phyloP scores from a whole-genome alignment of 2,329 filamentous ascomycete species.

The Orbilia quercus region DNA sequence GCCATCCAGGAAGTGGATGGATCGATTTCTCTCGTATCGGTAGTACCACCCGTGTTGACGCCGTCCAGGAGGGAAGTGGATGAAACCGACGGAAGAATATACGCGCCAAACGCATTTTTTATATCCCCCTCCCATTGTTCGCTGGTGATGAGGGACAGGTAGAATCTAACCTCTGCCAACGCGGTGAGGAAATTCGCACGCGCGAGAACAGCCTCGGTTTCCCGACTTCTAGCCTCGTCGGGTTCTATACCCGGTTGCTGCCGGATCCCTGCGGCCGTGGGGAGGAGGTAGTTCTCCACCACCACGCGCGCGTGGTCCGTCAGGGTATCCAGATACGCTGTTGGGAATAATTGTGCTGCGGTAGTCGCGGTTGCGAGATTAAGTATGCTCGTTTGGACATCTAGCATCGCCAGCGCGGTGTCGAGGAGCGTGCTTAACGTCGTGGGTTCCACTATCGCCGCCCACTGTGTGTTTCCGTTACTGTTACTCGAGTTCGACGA shows the following conservation, averaged over 20 bases:
- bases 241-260: conserved; percentile 8
- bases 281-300: conserved; percentile 34
- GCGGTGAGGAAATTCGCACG: conserved; percentile 26
- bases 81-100: no score
- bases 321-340: conserved; percentile 11
- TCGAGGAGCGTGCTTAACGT: conserved; percentile 52
- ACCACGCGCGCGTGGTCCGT: conserved; percentile 9
- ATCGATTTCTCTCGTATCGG: conserved; percentile 10
- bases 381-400: conserved; percentile 47
- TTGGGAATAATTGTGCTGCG: conserved; percentile 8
- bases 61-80: no score
- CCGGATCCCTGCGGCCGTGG: conserved; percentile 16
- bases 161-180: conserved; percentile 26
- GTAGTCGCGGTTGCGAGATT: conserved; percentile 11
- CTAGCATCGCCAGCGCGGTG: conserved; percentile 50
- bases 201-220: conserved; percentile 28
- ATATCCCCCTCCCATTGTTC: conserved; percentile 31
- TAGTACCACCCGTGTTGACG: neutral
- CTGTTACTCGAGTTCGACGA: conserved; percentile 31
- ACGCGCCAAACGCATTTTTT: conserved; percentile 30
- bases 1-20: conserved; percentile 37
- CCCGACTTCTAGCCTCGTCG: conserved; percentile 7
- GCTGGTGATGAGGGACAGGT: neutral
- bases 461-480: conserved; percentile 41
- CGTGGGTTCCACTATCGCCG: conserved; percentile 54